These are phyloP conservation scores for Pseudozyma tsukubaensis DNA, from an alignment of 1,284 basidiomycete genomes.

Conservation along the genomic window DNA sequence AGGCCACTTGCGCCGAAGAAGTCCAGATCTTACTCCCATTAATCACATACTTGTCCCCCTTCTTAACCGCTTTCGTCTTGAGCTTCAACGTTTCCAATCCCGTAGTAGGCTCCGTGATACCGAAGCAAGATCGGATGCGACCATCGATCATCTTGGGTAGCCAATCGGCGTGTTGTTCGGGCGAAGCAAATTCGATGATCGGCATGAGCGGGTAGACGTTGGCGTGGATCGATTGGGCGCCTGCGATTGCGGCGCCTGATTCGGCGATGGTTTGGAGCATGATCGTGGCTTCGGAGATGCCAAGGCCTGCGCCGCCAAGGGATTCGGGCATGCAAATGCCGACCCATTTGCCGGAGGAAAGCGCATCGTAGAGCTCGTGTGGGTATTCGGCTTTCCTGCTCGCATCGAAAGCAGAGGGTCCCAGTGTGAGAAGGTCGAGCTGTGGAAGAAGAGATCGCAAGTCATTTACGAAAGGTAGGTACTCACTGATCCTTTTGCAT, in stretches of 20 bases:
- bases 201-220: conserved; percentile 60
- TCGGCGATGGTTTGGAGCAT: conserved; percentile 70
- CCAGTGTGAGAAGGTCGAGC: not conserved
- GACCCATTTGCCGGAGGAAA: conserved; percentile 43
- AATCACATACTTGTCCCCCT: conserved; percentile 56
- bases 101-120: conserved; percentile 69
- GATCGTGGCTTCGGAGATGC: conserved; percentile 69
- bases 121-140: conserved; percentile 68
- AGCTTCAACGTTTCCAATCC: conserved; percentile 68
- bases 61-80: conserved; percentile 58
- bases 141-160: conserved; percentile 68
- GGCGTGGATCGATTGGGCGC: conserved; percentile 56
- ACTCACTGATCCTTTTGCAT: conserved; percentile 35
- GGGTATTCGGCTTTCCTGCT: conserved; percentile 40
- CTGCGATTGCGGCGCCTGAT: conserved; percentile 59
- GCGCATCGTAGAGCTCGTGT: conserved; percentile 55
- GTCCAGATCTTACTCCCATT: conserved; percentile 67
- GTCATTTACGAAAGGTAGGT: not conserved
- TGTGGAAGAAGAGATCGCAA: not conserved
- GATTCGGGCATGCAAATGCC: conserved; percentile 54
- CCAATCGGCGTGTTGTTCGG: conserved; percentile 60
- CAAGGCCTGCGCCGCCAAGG: conserved; percentile 67
- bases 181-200: conserved; percentile 55
- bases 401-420: too few relatives aligned
- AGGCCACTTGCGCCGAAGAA: conserved; percentile 64